Evolutionary conservation across 2,329 filamentous ascomycete genomes (phyloP), one percentile per base, ranked within the genome.

Genomic region (Nigrospora sphaerica): DNA sequence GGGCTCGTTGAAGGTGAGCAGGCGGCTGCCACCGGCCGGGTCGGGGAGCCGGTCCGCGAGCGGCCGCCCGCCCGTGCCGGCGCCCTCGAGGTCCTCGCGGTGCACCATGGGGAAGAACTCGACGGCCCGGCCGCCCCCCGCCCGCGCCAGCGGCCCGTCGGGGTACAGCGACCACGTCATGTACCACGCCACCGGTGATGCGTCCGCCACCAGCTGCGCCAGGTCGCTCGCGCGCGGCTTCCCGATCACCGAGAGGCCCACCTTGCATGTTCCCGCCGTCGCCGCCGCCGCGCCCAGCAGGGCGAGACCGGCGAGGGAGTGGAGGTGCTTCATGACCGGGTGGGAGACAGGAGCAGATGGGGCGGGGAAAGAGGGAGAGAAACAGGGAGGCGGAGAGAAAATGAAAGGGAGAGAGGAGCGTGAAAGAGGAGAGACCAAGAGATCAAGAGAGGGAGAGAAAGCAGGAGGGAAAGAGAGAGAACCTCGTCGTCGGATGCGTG

Each of bases 1-100:
- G 2, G 68, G 68, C 45, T 71, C 68, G 47, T 71, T 71, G 46
- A 71, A 71, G 0, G 59, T 59, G 12, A 71, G 58, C 3, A 71
- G 55, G 17, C 32, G 38, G 37, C 39, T 42, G 7, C 32, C 6
- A 49, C 51, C 0, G 65, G 60, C 2, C 68, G 52, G 0, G 39
- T 40, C 39, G 51, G 23, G 23, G 23, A 28, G 23, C 23, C 23
- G 23, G 6, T 13, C 32, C 11, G 3, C 2, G 12, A 37, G 35
- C n/a, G 19, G 14, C 38, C 28, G 44, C 18, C 34, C 13, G 38
- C 12, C 38, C 16, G 39, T 12, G 32, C 36, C 23, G 10, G 17
- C 4, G 7, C 31, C 17, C 17, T 32, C 32, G 12, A 41, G 23
- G 19, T 28, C 18, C 5, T 31, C 17, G 14, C 37, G 38, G 19